phyloP scores from a whole-genome alignment of 441 rosid species.

The Omphalea diandra region DNA sequence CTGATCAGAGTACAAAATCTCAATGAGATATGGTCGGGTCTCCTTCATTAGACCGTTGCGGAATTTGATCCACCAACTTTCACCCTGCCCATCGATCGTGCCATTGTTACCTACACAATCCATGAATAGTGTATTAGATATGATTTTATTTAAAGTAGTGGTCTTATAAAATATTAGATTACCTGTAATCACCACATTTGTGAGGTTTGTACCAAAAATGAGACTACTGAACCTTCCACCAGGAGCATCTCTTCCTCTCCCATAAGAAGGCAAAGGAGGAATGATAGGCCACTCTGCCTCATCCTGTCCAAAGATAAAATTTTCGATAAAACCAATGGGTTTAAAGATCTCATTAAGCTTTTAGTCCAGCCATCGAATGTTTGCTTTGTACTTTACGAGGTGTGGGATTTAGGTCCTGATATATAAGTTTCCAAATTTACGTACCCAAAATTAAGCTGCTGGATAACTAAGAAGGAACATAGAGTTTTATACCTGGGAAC shows the following conservation, averaged over 20 bases:
- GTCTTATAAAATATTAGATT: background rate
- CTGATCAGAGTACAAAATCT: constrained; percentile 47
- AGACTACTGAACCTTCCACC: constrained; percentile 53
- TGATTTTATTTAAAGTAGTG: background rate
- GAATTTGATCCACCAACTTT: constrained; percentile 62
- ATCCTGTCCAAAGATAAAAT: constrained; percentile 36
- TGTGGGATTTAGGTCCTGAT: too few relatives aligned
- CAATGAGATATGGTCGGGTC: constrained; percentile 70
- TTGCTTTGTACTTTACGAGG: too few relatives aligned
- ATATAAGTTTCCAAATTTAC: too few relatives aligned
- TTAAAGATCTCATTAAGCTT: too few relatives aligned
- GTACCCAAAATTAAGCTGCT: too few relatives aligned
- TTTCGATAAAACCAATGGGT: too few relatives aligned
- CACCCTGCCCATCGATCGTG: constrained; percentile 67
- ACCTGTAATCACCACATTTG: constrained; percentile 71
- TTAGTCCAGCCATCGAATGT: too few relatives aligned
- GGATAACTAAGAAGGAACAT: background rate
- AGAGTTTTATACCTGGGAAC: constrained; percentile 47
- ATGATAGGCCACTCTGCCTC: constrained; percentile 55
- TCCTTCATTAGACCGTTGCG: constrained; percentile 28
- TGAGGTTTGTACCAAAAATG: constrained; percentile 59
- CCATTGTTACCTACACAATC: constrained; percentile 19
- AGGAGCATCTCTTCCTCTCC: constrained; percentile 56
- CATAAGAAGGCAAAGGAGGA: constrained; percentile 57
- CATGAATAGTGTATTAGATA: too few relatives aligned